A percentile compares a stretch with the other conserved stretches of the same genome.
These are phyloP conservation scores for Mortierella sp. DNA, from an alignment of 371 early-diverging fungal species.

Conservation along the genomic window DNA sequence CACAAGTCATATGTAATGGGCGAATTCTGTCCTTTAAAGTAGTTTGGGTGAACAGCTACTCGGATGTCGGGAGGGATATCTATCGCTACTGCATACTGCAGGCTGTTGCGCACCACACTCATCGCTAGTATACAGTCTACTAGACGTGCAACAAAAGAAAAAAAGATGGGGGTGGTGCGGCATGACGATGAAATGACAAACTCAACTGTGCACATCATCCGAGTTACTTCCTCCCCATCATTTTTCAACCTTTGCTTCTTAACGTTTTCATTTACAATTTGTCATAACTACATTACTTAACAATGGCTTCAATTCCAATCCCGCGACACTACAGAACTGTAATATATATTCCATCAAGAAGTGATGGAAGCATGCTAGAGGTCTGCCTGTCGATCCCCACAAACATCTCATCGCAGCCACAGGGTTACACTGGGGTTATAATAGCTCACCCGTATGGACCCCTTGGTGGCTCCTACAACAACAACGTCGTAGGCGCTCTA, in stretches of 20 bases:
- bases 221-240: neutral
- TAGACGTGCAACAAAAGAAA: no score
- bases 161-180: no score
- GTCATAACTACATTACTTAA: neutral
- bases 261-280: neutral
- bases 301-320: constrained; percentile 53
- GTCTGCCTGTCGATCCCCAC: constrained; percentile 48
- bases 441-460: constrained; percentile 56
- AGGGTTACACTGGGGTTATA: constrained; percentile 42
- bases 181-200: no score
- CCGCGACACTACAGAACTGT: constrained; percentile 40
- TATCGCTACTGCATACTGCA: no score
- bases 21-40: no score
- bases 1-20: no score
- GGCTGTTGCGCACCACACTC: no score
- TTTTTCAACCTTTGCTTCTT: neutral
- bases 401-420: constrained; percentile 24
- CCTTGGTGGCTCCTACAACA: constrained; percentile 50
- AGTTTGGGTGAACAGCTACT: no score
- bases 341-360: constrained; percentile 44
- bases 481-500: constrained; percentile 49
- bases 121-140: no score
- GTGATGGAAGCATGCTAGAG: constrained; percentile 48
- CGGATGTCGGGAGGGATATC: no score
- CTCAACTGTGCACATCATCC: no score